Conservation (phyloP, 176 grass and related monocot genomes). For the Oryza officinalis region DNA sequence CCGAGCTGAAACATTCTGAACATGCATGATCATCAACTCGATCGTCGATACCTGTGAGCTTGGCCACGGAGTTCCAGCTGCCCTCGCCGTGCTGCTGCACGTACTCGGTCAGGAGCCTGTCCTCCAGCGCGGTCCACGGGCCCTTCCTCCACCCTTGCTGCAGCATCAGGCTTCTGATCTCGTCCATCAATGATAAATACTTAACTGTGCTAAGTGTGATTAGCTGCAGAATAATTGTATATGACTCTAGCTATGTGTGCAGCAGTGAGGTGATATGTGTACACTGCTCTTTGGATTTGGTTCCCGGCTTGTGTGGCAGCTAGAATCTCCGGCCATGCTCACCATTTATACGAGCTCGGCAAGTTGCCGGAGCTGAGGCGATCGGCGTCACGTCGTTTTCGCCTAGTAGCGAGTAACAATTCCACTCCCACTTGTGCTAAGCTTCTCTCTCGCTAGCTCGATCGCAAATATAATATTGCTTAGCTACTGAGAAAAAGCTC, state of each 20-base stretch:
- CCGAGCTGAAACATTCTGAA: not conserved
- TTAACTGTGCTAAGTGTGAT: not conserved
- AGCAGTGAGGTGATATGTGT: no score
- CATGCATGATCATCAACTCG: not conserved
- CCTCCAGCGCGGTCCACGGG: slow-evolving; percentile 86
- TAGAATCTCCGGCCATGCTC: slow-evolving; percentile 58
- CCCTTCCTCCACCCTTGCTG: slow-evolving; percentile 79
- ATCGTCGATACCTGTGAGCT: slow-evolving; percentile 59
- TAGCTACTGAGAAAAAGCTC: not conserved
- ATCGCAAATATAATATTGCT: slow-evolving; percentile 21
- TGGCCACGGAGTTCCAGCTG: slow-evolving; percentile 93
- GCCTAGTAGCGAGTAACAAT: slow-evolving; percentile 22
- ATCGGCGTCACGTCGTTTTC: slow-evolving; percentile 52
- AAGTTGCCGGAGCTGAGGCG: slow-evolving; percentile 9
- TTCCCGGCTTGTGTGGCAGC: slow-evolving; percentile 55
- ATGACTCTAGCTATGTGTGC: not conserved
- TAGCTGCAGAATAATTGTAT: not conserved
- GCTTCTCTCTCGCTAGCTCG: not conserved
- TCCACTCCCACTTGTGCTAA: slow-evolving; percentile 56
- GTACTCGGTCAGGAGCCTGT: slow-evolving; percentile 75
- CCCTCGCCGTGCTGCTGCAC: slow-evolving; percentile 93
- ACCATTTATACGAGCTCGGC: slow-evolving; percentile 52
- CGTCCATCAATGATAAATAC: not conserved
- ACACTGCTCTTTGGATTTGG: slow-evolving; percentile 8
- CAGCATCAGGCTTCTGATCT: slow-evolving; percentile 42